A percentile compares a stretch with the other conserved stretches of the same genome.
These are phyloP conservation scores for Amylostereum chailletii DNA, from an alignment of 1,284 basidiomycete genomes.

Conservation along the genomic window DNA sequence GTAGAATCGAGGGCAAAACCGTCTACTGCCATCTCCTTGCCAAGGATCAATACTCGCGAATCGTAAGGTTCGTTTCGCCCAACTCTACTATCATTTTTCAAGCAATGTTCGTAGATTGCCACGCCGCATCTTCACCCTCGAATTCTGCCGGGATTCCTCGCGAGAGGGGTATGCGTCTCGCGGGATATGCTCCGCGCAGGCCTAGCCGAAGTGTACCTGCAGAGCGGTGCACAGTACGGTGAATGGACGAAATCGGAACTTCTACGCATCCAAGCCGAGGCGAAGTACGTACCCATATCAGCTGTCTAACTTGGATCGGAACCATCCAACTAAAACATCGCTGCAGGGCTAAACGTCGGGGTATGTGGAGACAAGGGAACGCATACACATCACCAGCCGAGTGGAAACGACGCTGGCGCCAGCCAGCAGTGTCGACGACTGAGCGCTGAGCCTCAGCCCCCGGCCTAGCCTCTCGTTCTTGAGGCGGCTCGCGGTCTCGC, in stretches of 20 bases:
- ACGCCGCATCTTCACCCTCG: conserved; percentile 41
- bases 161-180: conserved; percentile 48
- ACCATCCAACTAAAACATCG: no score
- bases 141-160: conserved; percentile 38
- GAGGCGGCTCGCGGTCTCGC: no score
- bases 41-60: conserved; percentile 76
- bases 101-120: conserved; percentile 47
- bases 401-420: no score
- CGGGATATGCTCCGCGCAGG: conserved; percentile 75
- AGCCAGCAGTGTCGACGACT: no score
- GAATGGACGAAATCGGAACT: conserved; percentile 55
- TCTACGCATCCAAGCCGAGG: conserved; percentile 48
- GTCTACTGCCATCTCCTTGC: conserved; percentile 64
- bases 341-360: no score
- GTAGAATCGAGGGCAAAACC: conserved; percentile 43
- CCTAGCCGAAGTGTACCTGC: conserved; percentile 67
- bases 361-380: no score
- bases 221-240: conserved; percentile 74
- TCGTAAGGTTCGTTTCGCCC: conserved; percentile 37
- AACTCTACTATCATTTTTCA: background rate
- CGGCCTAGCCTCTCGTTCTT: no score
- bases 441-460: no score
- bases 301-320: no score
- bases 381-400: no score
- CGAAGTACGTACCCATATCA: conserved; percentile 43